Evolutionary conservation across 2,329 filamentous ascomycete genomes (phyloP).

Genomic region (Xylaria sp.): DNA sequence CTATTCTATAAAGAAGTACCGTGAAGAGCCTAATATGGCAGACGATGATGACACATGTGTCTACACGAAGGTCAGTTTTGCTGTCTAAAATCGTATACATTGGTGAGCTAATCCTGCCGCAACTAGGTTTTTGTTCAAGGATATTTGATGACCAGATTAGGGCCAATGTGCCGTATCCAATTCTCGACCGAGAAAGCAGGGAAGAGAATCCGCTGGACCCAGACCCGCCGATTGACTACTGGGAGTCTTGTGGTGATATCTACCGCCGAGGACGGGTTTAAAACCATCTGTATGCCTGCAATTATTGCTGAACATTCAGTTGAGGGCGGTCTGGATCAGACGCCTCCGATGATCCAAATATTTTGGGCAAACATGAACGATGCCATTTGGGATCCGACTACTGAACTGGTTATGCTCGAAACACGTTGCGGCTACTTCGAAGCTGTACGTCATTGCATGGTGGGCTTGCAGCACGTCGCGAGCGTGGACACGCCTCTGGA

Average conservation of each 20-base stretch:
- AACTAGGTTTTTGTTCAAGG: conserved; percentile 73
- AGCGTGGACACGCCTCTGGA: conserved; percentile 65
- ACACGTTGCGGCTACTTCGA: conserved; percentile 80
- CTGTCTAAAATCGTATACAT: conserved; percentile 22
- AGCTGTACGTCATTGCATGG: conserved; percentile 76
- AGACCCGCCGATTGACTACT: conserved; percentile 62
- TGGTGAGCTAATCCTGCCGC: not conserved
- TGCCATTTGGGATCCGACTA: conserved; percentile 72
- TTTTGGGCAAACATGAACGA: conserved; percentile 73
- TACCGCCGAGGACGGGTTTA: conserved; percentile 69
- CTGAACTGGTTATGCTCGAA: conserved; percentile 83
- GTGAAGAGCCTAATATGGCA: conserved; percentile 60
- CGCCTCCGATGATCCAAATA: conserved; percentile 79
- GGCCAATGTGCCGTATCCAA: conserved; percentile 73
- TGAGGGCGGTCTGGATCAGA: conserved; percentile 67
- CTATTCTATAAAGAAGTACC: conserved; percentile 70
- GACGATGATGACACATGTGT: conserved; percentile 71
- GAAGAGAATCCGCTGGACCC: conserved; percentile 73
- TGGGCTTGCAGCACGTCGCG: conserved; percentile 73
- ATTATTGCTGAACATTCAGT: conserved; percentile 77
- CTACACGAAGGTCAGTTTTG: conserved; percentile 71
- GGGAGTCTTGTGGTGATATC: conserved; percentile 66
- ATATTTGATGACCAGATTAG: conserved; percentile 70
- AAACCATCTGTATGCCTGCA: conserved; percentile 73
- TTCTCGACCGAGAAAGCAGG: conserved; percentile 75